These are phyloP conservation scores for Metarhizium rileyi DNA, from an alignment of 2,329 filamentous ascomycete species.

Conservation along the genomic window DNA sequence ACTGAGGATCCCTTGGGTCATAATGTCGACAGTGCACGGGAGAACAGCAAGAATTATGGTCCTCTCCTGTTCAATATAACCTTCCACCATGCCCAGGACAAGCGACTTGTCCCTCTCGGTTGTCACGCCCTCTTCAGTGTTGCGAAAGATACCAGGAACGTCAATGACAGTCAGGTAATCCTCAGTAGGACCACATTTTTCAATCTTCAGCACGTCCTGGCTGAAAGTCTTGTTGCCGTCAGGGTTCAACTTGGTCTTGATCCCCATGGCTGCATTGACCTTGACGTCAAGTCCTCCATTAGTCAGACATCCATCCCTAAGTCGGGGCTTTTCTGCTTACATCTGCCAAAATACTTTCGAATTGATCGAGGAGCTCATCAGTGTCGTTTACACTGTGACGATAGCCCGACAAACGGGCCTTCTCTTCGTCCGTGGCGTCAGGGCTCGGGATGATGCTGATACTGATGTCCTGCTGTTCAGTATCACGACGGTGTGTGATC, in stretches of 20 bases:
- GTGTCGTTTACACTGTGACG: neutral
- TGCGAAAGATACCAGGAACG: conserved; percentile 42
- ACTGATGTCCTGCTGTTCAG: conserved; percentile 25
- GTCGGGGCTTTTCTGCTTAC: conserved; percentile 14
- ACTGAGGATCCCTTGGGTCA: conserved; percentile 30
- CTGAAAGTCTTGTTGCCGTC: conserved; percentile 27
- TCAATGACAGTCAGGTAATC: conserved; percentile 43
- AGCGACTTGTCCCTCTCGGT: conserved; percentile 34
- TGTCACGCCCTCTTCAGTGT: conserved; percentile 23
- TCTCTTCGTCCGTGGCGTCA: conserved; percentile 7
- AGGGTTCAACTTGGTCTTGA: conserved; percentile 17
- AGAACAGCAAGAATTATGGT: conserved; percentile 42
- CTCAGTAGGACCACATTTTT: conserved; percentile 34
- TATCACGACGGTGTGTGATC: conserved; percentile 14
- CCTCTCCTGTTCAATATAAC: conserved; percentile 33
- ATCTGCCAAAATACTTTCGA: conserved; percentile 30
- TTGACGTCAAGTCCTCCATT: conserved; percentile 19
- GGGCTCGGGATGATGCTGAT: conserved; percentile 29
- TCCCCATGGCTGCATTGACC: conserved; percentile 36
- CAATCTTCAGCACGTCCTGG: conserved; percentile 30
- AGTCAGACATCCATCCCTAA: neutral
- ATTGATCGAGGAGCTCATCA: neutral
- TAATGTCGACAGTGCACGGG: conserved; percentile 29
- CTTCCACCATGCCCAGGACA: conserved; percentile 36
- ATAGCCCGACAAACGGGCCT: conserved; percentile 2